phyloP scores from a whole-genome alignment of 495 filamentous ascomycete species.

The Xylaria intraflava region DNA sequence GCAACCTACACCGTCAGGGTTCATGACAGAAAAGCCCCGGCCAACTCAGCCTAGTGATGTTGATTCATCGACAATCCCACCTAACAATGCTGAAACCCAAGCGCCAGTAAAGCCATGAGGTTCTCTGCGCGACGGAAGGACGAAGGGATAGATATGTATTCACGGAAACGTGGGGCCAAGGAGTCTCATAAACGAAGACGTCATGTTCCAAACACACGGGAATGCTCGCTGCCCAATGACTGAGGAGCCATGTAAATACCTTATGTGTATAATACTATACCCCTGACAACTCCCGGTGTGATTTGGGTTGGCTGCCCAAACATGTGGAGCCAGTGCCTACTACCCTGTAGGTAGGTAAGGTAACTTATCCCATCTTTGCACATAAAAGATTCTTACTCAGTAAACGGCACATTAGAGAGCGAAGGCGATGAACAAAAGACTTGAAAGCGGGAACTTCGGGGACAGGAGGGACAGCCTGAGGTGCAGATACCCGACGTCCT shows the following conservation, averaged over 20 bases:
- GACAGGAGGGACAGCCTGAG: too few relatives aligned
- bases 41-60: conserved; percentile 10
- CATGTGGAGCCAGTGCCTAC: too few relatives aligned
- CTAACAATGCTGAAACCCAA: conserved; percentile 12
- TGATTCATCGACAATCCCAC: conserved; percentile 21
- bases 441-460: too few relatives aligned
- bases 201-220: not conserved
- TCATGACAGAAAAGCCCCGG: conserved; percentile 9
- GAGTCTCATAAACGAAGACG: not conserved
- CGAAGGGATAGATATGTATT: not conserved
- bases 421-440: too few relatives aligned
- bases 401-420: too few relatives aligned
- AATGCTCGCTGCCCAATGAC: conserved; percentile 7
- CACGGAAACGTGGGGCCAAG: not conserved
- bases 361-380: too few relatives aligned
- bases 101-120: conserved; percentile 17
- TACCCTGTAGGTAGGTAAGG: too few relatives aligned
- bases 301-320: not conserved
- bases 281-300: not conserved
- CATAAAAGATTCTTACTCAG: too few relatives aligned
- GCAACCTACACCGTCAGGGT: not conserved
- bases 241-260: conserved; percentile 18
- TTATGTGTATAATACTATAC: conserved; percentile 16
- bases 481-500: too few relatives aligned
- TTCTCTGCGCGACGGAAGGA: not conserved